Evolutionary conservation across 768 basidiomycete species (phyloP).

Genomic region (Clavulina sp.): DNA sequence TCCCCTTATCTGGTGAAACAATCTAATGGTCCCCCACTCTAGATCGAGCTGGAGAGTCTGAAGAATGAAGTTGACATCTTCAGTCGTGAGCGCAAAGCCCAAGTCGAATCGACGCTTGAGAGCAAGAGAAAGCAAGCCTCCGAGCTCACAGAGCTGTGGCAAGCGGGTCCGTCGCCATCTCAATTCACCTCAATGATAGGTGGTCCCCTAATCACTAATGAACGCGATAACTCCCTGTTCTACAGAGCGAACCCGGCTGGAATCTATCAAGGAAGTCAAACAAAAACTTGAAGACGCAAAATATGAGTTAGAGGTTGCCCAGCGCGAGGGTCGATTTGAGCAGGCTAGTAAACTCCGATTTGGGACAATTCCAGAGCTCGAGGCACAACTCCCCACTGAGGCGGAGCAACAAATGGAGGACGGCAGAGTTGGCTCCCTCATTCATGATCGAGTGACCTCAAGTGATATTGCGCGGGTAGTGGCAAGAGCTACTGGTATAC

Average conservation of each 20-base stretch:
- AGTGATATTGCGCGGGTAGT: constrained; percentile 80
- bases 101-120: constrained; percentile 47
- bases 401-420: constrained; percentile 25
- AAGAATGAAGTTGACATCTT: constrained; percentile 79
- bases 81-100: constrained; percentile 50
- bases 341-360: constrained; percentile 69
- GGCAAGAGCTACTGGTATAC: constrained; percentile 78
- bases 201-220: neutral
- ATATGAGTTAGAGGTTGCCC: constrained; percentile 71
- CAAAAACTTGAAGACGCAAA: constrained; percentile 66
- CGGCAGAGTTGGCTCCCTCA: too few relatives aligned
- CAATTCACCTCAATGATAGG: neutral
- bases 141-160: constrained; percentile 49
- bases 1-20: neutral
- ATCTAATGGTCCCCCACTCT: neutral
- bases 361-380: constrained; percentile 67
- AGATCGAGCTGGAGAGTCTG: constrained; percentile 72
- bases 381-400: constrained; percentile 46
- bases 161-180: constrained; percentile 33
- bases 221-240: neutral
- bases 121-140: constrained; percentile 45
- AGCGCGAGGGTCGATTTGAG: constrained; percentile 78
- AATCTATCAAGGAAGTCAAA: constrained; percentile 55
- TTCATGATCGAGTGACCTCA: constrained; percentile 78
- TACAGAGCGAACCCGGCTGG: constrained; percentile 48